Conservation (phyloP, 345 rosid species). For the Gossypium raimondii region DNA sequence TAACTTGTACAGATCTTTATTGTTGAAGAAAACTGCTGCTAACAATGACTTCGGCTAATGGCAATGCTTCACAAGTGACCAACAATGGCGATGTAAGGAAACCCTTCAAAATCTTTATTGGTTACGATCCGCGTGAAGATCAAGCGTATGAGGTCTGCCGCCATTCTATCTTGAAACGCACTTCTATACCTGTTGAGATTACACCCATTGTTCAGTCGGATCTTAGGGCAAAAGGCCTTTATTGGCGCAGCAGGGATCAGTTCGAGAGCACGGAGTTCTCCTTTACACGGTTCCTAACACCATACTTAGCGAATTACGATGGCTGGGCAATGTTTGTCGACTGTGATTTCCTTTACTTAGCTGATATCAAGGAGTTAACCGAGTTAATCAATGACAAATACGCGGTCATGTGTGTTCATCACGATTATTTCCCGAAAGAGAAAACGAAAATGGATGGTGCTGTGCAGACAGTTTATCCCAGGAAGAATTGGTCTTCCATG, state of each 20-base stretch:
- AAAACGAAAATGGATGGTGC: conserved; percentile 97
- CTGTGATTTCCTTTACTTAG: conserved; percentile 85
- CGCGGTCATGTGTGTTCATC: conserved; percentile 94
- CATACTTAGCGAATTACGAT: conserved; percentile 61
- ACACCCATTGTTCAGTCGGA: conserved; percentile 78
- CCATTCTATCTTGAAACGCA: conserved; percentile 60
- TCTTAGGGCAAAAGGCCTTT: conserved; percentile 60
- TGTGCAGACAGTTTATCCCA: conserved; percentile 84
- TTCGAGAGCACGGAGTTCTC: conserved; percentile 99
- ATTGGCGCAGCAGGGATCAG: conserved; percentile 74
- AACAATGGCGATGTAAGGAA: conserved; percentile 24
- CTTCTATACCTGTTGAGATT: conserved; percentile 83
- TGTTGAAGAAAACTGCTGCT: conserved; percentile 9
- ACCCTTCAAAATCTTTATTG: conserved; percentile 78
- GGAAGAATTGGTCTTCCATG: conserved; percentile 99
- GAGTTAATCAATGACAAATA: conserved; percentile 81
- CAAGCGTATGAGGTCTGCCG: conserved; percentile 80
- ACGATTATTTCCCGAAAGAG: conserved; percentile 86
- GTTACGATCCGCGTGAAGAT: conserved; percentile 90
- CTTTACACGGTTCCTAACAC: conserved; percentile 83
- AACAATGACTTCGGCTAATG: conserved; percentile 34
- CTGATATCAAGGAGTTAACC: conserved; percentile 69
- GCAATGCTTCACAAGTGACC: conserved; percentile 17
- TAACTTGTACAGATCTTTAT: background rate
- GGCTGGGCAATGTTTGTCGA: conserved; percentile 99